Percentiles rank a stretch among this genome's conserved stretches.
Evolutionary conservation across 106 monocot species (phyloP).

Genomic region (Acorus calamus): DNA sequence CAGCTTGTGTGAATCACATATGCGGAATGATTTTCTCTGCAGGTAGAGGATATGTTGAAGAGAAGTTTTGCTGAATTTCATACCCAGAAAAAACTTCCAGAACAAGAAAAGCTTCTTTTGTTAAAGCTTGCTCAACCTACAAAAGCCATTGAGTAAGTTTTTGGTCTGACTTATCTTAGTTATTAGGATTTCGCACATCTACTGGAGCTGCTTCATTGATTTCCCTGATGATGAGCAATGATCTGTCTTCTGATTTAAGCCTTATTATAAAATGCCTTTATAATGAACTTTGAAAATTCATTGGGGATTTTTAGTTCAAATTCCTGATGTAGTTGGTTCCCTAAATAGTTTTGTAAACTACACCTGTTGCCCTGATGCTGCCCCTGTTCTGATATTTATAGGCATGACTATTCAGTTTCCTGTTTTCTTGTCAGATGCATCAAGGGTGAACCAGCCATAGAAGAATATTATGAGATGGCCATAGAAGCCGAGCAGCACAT

Average conservation of each 20-base stretch:
- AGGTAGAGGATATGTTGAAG: slow-evolving; percentile 98
- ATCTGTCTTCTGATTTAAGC: no score
- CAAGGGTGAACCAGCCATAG: slow-evolving; percentile 94
- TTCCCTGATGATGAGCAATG: no score
- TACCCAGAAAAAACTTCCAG: slow-evolving; percentile 87
- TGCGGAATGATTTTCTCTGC: slow-evolving; percentile 5
- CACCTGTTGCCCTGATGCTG: no score
- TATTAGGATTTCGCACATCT: no score
- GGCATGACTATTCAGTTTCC: not conserved
- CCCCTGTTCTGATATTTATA: not conserved
- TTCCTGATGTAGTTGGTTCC: no score
- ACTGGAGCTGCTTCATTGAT: no score
- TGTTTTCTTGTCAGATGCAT: slow-evolving; percentile 52
- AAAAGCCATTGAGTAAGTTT: slow-evolving; percentile 60
- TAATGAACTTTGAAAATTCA: no score
- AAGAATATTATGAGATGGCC: slow-evolving; percentile 73
- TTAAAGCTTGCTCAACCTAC: slow-evolving; percentile 50
- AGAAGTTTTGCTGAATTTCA: slow-evolving; percentile 98
- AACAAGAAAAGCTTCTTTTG: slow-evolving; percentile 59
- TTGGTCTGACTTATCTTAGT: not conserved
- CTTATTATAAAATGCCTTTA: no score
- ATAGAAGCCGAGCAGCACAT: slow-evolving; percentile 51
- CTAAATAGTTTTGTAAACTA: no score
- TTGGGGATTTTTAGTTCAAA: no score
- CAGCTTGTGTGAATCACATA: not conserved